These are phyloP conservation scores for Isabelozyma gotoi DNA, from an alignment of 805 yeast genomes.

Conservation along the genomic window DNA sequence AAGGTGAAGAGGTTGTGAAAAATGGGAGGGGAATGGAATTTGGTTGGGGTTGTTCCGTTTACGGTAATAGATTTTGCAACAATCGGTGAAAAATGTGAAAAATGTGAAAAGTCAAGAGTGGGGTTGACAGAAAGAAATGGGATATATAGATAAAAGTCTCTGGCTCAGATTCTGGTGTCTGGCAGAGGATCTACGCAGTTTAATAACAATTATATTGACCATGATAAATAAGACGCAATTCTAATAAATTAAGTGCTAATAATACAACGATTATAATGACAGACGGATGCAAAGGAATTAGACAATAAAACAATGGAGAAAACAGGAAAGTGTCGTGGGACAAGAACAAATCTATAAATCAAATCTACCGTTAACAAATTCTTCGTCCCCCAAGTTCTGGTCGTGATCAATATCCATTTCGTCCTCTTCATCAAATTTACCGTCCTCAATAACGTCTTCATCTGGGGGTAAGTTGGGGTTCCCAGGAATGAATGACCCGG, in stretches of 20 bases:
- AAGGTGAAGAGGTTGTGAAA: too few species aligned
- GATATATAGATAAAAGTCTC: too few species aligned
- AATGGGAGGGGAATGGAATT: too few species aligned
- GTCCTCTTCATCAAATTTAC: constrained; percentile 47
- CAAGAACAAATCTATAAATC: constrained; percentile 50
- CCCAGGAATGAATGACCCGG: constrained; percentile 76
- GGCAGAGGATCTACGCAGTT: background rate
- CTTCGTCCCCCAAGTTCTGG: constrained; percentile 69
- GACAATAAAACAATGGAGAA: background rate
- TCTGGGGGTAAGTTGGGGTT: constrained; percentile 79
- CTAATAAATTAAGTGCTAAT: background rate
- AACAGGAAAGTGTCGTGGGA: background rate
- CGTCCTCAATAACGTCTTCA: constrained; percentile 79
- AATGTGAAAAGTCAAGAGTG: background rate
- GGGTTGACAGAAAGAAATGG: too few species aligned
- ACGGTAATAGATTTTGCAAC: background rate
- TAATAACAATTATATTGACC: background rate
- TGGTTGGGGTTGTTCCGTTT: too few species aligned
- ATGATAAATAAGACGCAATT: background rate
- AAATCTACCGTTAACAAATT: constrained; percentile 86
- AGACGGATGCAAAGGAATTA: background rate
- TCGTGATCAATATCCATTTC: constrained; percentile 54
- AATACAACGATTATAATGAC: too few species aligned
- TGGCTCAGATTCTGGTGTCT: background rate
- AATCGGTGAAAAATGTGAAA: background rate